Conservation (phyloP, 805 yeast species). For the Kuraishia floccosa region DNA sequence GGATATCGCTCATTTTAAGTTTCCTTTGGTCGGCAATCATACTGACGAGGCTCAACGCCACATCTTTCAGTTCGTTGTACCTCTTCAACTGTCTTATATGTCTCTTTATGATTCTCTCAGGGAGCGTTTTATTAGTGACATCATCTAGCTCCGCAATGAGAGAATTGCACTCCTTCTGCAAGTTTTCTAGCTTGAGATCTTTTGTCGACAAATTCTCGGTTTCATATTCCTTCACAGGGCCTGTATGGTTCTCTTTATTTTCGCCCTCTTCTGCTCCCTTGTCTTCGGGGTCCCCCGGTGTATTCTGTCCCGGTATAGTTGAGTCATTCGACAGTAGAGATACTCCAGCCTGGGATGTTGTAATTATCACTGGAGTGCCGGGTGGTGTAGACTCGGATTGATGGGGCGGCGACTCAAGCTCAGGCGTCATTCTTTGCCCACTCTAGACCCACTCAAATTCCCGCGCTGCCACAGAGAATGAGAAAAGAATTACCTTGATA, state of each 20-base stretch:
- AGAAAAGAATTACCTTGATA: too few species aligned
- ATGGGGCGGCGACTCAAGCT: too few species aligned
- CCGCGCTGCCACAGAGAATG: too few species aligned
- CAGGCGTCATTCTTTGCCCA: too few species aligned
- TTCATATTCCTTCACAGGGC: neutral
- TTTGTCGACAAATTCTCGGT: slow-evolving; percentile 2
- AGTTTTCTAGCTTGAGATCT: slow-evolving; percentile 6
- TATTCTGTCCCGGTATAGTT: too few species aligned
- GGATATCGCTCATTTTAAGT: slow-evolving; percentile 31
- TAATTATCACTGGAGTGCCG: too few species aligned
- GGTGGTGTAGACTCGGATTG: too few species aligned
- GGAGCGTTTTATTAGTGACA: neutral
- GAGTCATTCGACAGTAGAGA: too few species aligned
- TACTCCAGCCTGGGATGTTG: too few species aligned
- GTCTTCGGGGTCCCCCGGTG: too few species aligned
- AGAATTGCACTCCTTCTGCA: slow-evolving; percentile 9
- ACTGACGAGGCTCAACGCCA: slow-evolving; percentile 43
- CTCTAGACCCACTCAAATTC: too few species aligned
- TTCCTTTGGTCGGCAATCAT: slow-evolving; percentile 50
- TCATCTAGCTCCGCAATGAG: slow-evolving; percentile 3
- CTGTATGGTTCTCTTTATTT: neutral
- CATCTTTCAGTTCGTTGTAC: slow-evolving; percentile 56
- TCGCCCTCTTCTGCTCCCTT: neutral
- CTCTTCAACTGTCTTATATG: slow-evolving; percentile 42
- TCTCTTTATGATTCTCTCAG: slow-evolving; percentile 27